Evolutionary conservation across 2,329 filamentous ascomycete species (phyloP).

Genomic region (Aspergillus sp.): DNA sequence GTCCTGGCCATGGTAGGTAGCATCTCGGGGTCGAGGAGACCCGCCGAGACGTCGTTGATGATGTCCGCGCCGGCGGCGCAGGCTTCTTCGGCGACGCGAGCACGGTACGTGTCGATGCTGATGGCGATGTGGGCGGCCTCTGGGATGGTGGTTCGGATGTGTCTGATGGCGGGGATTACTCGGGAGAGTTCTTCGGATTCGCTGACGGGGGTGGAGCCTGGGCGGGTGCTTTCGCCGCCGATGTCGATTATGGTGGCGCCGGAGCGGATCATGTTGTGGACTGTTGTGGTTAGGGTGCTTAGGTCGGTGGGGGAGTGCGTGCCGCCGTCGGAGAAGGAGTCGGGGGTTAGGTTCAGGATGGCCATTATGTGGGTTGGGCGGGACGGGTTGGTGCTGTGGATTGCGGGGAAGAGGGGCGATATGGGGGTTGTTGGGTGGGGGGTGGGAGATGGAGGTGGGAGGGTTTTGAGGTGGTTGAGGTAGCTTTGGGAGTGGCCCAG

Average conservation of each 20-base stretch:
- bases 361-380: conserved; percentile 82
- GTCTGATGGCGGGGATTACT: conserved; percentile 74
- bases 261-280: conserved; percentile 62
- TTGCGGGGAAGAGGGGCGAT: conserved; percentile 46
- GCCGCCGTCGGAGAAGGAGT: conserved; percentile 95
- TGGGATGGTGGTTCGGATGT: conserved; percentile 66
- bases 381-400: conserved; percentile 58
- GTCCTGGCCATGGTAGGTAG: conserved; percentile 74
- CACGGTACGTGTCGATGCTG: conserved; percentile 91
- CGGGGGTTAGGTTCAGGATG: conserved; percentile 90
- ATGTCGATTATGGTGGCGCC: conserved; percentile 88
- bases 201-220: conserved; percentile 68
- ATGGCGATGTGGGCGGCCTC: conserved; percentile 67
- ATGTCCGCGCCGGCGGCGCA: conserved; percentile 81
- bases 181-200: conserved; percentile 74
- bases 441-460: conserved; percentile 36
- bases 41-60: conserved; percentile 91
- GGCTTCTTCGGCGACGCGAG: conserved; percentile 75
- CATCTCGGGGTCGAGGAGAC: conserved; percentile 77
- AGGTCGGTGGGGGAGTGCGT: conserved; percentile 55
- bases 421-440: conserved; percentile 44
- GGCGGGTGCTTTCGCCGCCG: conserved; percentile 90
- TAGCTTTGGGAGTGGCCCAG: conserved; percentile 34
- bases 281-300: conserved; percentile 56
- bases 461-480: conserved; percentile 35